Evolutionary conservation across 345 rosid genomes (phyloP).

Genomic region (Kandelia obovata): DNA sequence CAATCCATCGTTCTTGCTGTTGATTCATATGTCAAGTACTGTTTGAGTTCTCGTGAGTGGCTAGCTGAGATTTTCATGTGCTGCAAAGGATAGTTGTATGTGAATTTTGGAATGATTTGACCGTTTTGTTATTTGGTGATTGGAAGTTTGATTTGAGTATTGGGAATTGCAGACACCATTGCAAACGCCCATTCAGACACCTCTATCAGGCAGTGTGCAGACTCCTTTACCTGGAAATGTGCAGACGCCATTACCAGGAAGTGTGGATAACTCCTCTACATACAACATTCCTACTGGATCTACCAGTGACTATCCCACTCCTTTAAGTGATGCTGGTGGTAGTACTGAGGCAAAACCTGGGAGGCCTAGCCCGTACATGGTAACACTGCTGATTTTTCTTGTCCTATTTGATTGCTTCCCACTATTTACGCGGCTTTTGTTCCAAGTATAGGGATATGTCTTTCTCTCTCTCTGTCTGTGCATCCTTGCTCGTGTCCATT

Average conservation of each 20-base stretch:
- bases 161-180: conserved; percentile 64
- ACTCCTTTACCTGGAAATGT: not conserved
- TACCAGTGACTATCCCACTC: conserved; percentile 76
- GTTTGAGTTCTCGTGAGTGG: too few relatives aligned
- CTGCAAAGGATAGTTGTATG: not conserved
- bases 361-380: conserved; percentile 84
- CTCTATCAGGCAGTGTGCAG: conserved; percentile 26
- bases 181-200: conserved; percentile 80
- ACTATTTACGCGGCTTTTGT: not conserved
- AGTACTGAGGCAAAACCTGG: conserved; percentile 58
- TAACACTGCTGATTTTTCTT: conserved; percentile 17
- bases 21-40: too few relatives aligned
- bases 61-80: not conserved
- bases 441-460: too few relatives aligned
- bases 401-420: too few relatives aligned
- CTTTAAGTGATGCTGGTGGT: conserved; percentile 56
- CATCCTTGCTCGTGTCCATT: not conserved
- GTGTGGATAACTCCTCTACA: conserved; percentile 62
- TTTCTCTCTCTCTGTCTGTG: too few relatives aligned
- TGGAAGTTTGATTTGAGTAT: not conserved
- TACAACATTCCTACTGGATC: conserved; percentile 88
- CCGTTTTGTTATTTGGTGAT: not conserved
- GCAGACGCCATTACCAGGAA: conserved; percentile 33
- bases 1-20: too few relatives aligned
- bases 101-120: conserved; percentile 7